Evolutionary conservation across 306 rosid species (phyloP).

Genomic region (Notholithocarpus densiflorus): DNA sequence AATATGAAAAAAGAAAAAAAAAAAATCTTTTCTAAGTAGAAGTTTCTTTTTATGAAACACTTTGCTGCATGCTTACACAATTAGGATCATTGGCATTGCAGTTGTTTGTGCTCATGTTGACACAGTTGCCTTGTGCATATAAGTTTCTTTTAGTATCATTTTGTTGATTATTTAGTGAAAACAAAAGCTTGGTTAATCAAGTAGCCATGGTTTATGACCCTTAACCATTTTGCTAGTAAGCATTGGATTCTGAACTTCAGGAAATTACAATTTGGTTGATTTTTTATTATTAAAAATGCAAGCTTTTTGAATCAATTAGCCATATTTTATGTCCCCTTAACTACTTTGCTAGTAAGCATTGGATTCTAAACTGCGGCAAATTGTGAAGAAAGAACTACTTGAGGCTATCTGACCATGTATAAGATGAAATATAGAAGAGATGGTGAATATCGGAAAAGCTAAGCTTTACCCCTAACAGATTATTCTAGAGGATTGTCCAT

Average conservation of each 20-base stretch:
- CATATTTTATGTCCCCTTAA: background rate
- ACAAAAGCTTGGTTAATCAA: background rate
- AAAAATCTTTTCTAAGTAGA: background rate
- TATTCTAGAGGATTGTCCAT: no score
- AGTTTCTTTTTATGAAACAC: background rate
- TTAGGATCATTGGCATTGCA: background rate
- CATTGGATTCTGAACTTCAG: background rate
- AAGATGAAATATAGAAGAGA: no score
- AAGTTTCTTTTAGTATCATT: background rate
- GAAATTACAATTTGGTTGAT: no score
- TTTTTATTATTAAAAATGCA: background rate
- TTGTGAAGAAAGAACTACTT: no score
- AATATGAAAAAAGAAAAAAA: background rate
- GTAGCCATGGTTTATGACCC: background rate
- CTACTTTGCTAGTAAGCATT: background rate
- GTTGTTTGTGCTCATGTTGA: background rate
- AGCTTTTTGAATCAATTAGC: background rate
- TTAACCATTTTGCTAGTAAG: conserved; percentile 3
- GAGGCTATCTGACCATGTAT: no score
- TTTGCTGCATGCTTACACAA: background rate
- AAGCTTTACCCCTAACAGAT: no score
- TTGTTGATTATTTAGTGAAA: background rate
- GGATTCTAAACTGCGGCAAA: background rate
- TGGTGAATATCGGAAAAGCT: no score
- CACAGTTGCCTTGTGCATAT: background rate